Evolutionary conservation across 2,329 filamentous ascomycete species (phyloP).

Genomic region (Beauveria asiatica): DNA sequence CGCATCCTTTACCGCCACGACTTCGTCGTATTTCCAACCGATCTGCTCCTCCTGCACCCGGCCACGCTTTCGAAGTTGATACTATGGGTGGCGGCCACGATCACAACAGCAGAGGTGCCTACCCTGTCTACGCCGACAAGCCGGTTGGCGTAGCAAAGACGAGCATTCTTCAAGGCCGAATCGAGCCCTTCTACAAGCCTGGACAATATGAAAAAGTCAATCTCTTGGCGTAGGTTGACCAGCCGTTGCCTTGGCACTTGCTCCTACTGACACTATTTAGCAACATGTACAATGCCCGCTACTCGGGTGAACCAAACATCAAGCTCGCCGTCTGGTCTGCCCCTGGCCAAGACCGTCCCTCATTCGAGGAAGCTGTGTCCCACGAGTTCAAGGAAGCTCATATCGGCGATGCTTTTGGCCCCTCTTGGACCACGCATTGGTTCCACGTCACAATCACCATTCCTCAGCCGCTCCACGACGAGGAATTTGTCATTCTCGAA

Average conservation of each 20-base stretch:
- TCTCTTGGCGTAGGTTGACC: slow-evolving; percentile 52
- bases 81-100: slow-evolving; percentile 45
- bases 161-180: slow-evolving; percentile 75
- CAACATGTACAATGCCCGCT: slow-evolving; percentile 31
- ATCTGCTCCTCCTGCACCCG: slow-evolving; percentile 29
- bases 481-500: slow-evolving; percentile 84
- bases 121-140: slow-evolving; percentile 41
- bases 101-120: slow-evolving; percentile 37
- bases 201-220: slow-evolving; percentile 75
- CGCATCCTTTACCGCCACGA: slow-evolving; percentile 15
- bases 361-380: slow-evolving; percentile 73
- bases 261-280: slow-evolving; percentile 19
- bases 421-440: slow-evolving; percentile 97
- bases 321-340: slow-evolving; percentile 82
- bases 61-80: slow-evolving; percentile 21
- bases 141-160: slow-evolving; percentile 72
- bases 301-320: slow-evolving; percentile 64
- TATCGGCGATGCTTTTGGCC: slow-evolving; percentile 75
- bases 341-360: slow-evolving; percentile 68
- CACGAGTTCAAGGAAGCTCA: slow-evolving; percentile 67
- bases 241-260: not conserved
- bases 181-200: slow-evolving; percentile 68
- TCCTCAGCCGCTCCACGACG: slow-evolving; percentile 61
- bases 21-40: slow-evolving; percentile 26
- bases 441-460: slow-evolving; percentile 77